Conservation (phyloP, 495 filamentous ascomycete genomes). For the Neohortaea acidophila region DNA sequence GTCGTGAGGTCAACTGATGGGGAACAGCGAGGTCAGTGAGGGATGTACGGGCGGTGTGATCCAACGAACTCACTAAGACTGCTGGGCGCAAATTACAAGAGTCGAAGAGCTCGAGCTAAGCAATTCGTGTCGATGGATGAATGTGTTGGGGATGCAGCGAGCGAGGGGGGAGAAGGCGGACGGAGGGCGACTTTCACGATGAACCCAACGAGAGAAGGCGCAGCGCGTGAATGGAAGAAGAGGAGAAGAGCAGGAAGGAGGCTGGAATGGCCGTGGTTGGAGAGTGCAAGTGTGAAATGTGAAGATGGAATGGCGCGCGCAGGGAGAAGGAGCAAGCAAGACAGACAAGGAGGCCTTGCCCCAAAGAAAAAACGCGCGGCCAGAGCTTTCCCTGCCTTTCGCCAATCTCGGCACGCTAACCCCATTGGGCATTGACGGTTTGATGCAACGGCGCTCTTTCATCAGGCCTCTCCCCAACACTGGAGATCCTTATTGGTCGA, state of each 20-base stretch:
- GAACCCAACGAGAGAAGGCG: slow-evolving; percentile 16
- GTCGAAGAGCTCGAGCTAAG: slow-evolving; percentile 4
- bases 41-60: not conserved
- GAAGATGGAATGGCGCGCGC: not conserved
- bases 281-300: no score
- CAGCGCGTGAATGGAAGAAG: slow-evolving; percentile 3
- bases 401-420: no score
- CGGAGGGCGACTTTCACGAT: not conserved
- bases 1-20: slow-evolving; percentile 8
- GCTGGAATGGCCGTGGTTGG: not conserved
- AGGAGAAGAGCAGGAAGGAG: slow-evolving; percentile 2
- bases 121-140: slow-evolving; percentile 6
- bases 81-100: slow-evolving; percentile 4
- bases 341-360: not conserved
- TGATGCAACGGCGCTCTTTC: no score
- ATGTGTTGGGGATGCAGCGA: slow-evolving; percentile 8
- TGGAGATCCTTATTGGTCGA: no score
- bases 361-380: not conserved
- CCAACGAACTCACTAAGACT: slow-evolving; percentile 15
- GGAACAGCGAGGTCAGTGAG: slow-evolving; percentile 1
- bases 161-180: not conserved
- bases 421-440: no score
- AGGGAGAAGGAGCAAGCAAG: not conserved
- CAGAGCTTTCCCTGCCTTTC: no score
- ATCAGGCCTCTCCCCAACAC: no score